phyloP scores from a whole-genome alignment of 139 green algal genomes.

The Haematococcus lacustris region DNA sequence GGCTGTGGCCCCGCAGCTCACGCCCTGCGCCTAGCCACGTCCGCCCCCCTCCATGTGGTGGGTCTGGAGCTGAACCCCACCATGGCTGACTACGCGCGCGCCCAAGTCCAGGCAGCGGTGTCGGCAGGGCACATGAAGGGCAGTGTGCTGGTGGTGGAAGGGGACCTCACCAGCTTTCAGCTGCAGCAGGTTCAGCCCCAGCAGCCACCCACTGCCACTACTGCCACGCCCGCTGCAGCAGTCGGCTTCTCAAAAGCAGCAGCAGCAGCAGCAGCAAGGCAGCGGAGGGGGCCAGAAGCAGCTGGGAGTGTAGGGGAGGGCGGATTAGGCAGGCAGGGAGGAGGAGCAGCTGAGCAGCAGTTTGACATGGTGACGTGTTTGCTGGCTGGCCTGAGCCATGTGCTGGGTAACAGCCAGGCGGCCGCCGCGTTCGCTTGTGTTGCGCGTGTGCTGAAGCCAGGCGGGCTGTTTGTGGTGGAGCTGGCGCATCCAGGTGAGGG shows the following conservation, averaged over 20 bases:
- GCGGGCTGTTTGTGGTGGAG: slow-evolving; percentile 42
- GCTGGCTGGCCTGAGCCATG: slow-evolving; percentile 38
- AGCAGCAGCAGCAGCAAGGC: too few relatives aligned
- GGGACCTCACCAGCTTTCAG: background rate
- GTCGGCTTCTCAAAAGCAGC: too few relatives aligned
- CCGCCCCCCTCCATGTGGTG: slow-evolving; percentile 1
- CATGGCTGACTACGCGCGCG: slow-evolving; percentile 24
- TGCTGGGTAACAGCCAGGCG: slow-evolving; percentile 30
- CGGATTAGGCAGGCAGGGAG: background rate
- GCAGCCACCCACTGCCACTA: too few relatives aligned
- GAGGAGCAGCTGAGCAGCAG: background rate
- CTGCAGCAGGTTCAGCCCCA: too few relatives aligned
- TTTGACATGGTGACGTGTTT: slow-evolving; percentile 39
- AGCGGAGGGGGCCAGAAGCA: too few relatives aligned
- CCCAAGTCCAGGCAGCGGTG: slow-evolving; percentile 2
- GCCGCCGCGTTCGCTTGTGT: background rate
- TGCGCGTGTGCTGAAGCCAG: slow-evolving; percentile 13
- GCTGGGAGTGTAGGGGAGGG: too few relatives aligned
- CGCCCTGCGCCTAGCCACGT: too few relatives aligned
- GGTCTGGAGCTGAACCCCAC: slow-evolving; percentile 12
- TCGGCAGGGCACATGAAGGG: background rate
- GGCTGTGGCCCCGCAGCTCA: too few relatives aligned
- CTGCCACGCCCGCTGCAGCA: too few relatives aligned
- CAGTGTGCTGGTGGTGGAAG: background rate
- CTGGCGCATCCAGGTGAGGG: slow-evolving; percentile 32